Conservation (phyloP, 1,284 basidiomycete species). For the Megacollybia platyphylla region DNA sequence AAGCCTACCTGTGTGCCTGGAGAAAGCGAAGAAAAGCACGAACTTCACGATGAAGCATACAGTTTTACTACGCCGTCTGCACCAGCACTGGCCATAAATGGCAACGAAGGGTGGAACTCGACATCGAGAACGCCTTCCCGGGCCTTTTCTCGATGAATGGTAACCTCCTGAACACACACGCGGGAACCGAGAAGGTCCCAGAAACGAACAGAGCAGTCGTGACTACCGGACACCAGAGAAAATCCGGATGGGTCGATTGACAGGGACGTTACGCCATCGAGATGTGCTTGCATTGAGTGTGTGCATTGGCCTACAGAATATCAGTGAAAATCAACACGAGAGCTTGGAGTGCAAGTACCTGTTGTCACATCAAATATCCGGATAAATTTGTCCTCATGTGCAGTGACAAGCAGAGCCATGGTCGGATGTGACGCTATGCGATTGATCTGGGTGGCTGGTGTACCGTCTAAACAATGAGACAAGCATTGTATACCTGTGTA, state of each 20-base stretch:
- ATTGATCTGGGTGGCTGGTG: constrained; percentile 74
- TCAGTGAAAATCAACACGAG: constrained; percentile 6
- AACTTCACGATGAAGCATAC: constrained; percentile 60
- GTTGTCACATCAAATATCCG: constrained; percentile 79
- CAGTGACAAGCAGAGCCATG: constrained; percentile 78
- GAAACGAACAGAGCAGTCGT: constrained; percentile 90
- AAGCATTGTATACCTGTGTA: constrained; percentile 5
- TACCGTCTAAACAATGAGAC: constrained; percentile 38
- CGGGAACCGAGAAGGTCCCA: constrained; percentile 85
- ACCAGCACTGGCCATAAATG: constrained; percentile 85
- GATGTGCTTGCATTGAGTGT: constrained; percentile 82
- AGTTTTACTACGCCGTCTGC: constrained; percentile 93
- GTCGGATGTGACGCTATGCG: constrained; percentile 86
- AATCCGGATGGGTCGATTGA: constrained; percentile 82
- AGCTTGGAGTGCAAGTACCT: constrained; percentile 28
- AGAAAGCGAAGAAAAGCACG: no score
- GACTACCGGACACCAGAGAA: constrained; percentile 80
- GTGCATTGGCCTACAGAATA: constrained; percentile 59
- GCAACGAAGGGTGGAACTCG: constrained; percentile 74
- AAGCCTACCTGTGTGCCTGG: no score
- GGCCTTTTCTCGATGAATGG: constrained; percentile 77
- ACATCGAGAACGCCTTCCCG: constrained; percentile 87
- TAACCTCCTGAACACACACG: constrained; percentile 83
- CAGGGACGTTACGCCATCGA: constrained; percentile 84
- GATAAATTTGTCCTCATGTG: constrained; percentile 90